Evolutionary conservation across 208 protist genomes (phyloP).

Genomic region (Perkinsela sp.): DNA sequence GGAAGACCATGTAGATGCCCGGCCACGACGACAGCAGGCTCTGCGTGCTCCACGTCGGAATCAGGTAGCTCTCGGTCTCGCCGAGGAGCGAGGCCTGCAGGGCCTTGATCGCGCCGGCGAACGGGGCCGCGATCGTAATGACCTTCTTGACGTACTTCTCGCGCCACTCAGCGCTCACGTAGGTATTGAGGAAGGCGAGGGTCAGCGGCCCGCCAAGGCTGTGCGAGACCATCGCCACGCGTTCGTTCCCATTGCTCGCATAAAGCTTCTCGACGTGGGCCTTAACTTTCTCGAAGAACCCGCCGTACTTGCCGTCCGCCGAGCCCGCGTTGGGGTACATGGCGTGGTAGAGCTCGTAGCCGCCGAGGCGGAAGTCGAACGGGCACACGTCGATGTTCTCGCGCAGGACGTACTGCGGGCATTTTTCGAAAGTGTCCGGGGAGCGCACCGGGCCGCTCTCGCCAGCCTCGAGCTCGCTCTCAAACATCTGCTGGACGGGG

Average conservation of each 20-base stretch:
- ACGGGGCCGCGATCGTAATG: neutral
- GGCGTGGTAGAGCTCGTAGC: neutral
- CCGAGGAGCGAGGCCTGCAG: neutral
- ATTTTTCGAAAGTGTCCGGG: neutral
- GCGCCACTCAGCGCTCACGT: neutral
- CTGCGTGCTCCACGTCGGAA: neutral
- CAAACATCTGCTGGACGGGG: neutral
- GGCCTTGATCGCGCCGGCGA: neutral
- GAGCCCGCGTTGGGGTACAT: no score
- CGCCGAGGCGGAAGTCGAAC: neutral
- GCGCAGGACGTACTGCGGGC: neutral
- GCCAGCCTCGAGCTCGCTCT: no score
- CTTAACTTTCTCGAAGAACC: neutral
- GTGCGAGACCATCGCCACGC: neutral
- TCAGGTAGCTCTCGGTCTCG: neutral
- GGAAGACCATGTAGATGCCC: neutral
- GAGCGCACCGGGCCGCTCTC: neutral
- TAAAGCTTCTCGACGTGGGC: neutral
- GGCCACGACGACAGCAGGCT: neutral
- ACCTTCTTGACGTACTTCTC: neutral
- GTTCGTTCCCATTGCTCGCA: neutral
- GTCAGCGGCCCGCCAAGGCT: neutral
- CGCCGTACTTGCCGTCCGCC: neutral
- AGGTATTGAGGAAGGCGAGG: neutral
- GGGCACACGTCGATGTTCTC: neutral